phyloP scores from a whole-genome alignment of 305 asterid species.

The Fraxinus xanthoxyloides region DNA sequence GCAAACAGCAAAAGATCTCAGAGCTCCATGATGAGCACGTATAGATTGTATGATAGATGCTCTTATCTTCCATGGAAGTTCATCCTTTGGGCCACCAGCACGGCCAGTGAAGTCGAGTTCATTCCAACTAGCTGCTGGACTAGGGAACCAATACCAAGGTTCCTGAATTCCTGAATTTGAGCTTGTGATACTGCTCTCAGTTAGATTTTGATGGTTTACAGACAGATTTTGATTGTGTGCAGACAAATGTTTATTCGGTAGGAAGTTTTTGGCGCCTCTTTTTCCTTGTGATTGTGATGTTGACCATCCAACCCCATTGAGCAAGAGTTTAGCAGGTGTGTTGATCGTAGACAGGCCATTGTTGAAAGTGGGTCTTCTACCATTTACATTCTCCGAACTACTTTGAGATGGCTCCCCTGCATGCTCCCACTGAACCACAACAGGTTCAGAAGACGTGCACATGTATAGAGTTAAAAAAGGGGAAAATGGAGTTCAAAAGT shows the following conservation, averaged over 20 bases:
- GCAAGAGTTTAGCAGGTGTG: slow-evolving; percentile 62
- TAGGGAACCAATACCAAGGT: slow-evolving; percentile 98
- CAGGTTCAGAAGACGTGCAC: slow-evolving; percentile 28
- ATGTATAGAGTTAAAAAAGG: slow-evolving; percentile 18
- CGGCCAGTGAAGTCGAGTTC: slow-evolving; percentile 76
- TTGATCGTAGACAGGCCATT: slow-evolving; percentile 54
- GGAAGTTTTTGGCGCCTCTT: slow-evolving; percentile 42
- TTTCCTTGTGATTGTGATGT: slow-evolving; percentile 76
- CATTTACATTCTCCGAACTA: slow-evolving; percentile 45
- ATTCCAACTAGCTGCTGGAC: slow-evolving; percentile 68
- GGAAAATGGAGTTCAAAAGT: slow-evolving; percentile 12
- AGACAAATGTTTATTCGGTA: slow-evolving; percentile 31
- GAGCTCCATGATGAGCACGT: slow-evolving; percentile 93
- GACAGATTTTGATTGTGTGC: slow-evolving; percentile 39
- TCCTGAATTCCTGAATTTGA: slow-evolving; percentile 54
- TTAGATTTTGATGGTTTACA: slow-evolving; percentile 46
- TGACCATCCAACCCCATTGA: slow-evolving; percentile 89
- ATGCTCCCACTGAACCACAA: slow-evolving; percentile 76
- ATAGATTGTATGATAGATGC: slow-evolving; percentile 80
- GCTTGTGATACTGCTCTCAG: slow-evolving; percentile 43
- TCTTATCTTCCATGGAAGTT: slow-evolving; percentile 93
- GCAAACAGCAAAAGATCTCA: slow-evolving; percentile 90
- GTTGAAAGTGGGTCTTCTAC: slow-evolving; percentile 44
- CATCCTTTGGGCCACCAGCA: slow-evolving; percentile 77
- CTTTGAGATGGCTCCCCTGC: slow-evolving; percentile 66